These are phyloP conservation scores for Lachancea meyersii DNA, from an alignment of 805 yeast genomes.

Conservation along the genomic window DNA sequence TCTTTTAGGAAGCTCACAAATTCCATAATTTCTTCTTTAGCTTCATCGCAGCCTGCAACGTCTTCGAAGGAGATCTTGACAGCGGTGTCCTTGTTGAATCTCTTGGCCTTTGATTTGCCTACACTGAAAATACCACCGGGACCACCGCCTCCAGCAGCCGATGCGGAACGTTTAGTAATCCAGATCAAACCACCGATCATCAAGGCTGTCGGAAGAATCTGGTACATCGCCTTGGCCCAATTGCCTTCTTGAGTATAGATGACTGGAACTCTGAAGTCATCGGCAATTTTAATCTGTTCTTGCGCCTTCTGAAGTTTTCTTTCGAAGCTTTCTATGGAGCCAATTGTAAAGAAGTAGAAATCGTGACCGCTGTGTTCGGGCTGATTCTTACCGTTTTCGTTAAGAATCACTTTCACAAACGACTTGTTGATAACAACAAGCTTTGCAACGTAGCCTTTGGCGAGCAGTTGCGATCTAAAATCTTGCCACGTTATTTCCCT, in stretches of 20 bases:
- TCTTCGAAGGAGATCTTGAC: conserved; percentile 78
- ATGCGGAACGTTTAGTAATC: conserved; percentile 59
- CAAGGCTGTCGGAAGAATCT: conserved; percentile 81
- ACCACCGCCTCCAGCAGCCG: conserved; percentile 47
- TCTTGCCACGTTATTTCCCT: conserved; percentile 86
- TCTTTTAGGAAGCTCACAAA: conserved; percentile 83
- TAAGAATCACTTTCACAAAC: conserved; percentile 64
- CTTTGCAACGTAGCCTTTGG: conserved; percentile 68
- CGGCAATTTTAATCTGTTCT: conserved; percentile 55
- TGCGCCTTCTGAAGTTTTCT: conserved; percentile 70
- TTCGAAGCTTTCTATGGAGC: conserved; percentile 86
- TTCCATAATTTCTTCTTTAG: conserved; percentile 93
- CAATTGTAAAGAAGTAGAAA: conserved; percentile 63
- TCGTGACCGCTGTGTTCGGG: conserved; percentile 31
- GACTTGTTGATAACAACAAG: conserved; percentile 72
- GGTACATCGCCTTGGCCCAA: conserved; percentile 53
- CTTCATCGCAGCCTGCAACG: conserved; percentile 93
- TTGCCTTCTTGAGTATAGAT: conserved; percentile 69
- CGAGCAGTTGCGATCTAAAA: conserved; percentile 67
- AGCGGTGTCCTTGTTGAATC: conserved; percentile 76
- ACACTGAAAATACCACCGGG: conserved; percentile 67
- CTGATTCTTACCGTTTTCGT: conserved; percentile 52
- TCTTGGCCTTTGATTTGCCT: conserved; percentile 73
- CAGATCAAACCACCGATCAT: conserved; percentile 86
- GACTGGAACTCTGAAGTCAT: conserved; percentile 70